A percentile compares a stretch with the other conserved stretches of the same genome.
Conservation (phyloP, 2,329 filamentous ascomycete species). For the Phialophora chinensis region DNA sequence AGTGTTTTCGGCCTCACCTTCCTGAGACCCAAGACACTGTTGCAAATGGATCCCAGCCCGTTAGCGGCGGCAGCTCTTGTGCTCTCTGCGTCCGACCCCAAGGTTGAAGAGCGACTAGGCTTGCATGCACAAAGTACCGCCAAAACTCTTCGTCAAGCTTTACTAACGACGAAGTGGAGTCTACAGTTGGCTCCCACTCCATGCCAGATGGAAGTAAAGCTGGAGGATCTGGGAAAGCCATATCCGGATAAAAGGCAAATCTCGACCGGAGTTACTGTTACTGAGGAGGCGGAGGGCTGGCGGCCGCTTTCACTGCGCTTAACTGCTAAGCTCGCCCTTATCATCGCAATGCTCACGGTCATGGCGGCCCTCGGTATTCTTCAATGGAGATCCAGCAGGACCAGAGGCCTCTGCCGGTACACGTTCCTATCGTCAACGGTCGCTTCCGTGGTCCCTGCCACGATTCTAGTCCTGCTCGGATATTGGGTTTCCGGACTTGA, state of each 20-base stretch:
- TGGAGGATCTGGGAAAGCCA: neutral
- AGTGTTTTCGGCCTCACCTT: neutral
- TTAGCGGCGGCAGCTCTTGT: neutral
- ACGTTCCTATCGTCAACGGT: neutral
- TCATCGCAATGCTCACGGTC: neutral
- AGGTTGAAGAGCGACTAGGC: neutral
- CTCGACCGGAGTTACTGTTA: neutral
- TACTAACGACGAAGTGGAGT: neutral
- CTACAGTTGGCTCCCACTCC: neutral
- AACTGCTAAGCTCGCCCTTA: neutral
- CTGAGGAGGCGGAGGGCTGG: neutral
- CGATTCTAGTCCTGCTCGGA: neutral
- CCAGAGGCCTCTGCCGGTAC: neutral
- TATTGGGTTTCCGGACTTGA: neutral
- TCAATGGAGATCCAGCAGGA: neutral
- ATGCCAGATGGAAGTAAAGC: neutral
- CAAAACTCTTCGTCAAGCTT: neutral
- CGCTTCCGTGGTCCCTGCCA: neutral
- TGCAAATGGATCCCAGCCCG: neutral
- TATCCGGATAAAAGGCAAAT: neutral
- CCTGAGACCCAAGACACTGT: neutral
- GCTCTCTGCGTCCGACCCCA: neutral
- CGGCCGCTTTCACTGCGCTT: neutral
- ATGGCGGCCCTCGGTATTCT: neutral
- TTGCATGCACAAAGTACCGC: neutral